Conservation (phyloP, 2,329 filamentous ascomycete species). For the Huntiella omanensis region DNA sequence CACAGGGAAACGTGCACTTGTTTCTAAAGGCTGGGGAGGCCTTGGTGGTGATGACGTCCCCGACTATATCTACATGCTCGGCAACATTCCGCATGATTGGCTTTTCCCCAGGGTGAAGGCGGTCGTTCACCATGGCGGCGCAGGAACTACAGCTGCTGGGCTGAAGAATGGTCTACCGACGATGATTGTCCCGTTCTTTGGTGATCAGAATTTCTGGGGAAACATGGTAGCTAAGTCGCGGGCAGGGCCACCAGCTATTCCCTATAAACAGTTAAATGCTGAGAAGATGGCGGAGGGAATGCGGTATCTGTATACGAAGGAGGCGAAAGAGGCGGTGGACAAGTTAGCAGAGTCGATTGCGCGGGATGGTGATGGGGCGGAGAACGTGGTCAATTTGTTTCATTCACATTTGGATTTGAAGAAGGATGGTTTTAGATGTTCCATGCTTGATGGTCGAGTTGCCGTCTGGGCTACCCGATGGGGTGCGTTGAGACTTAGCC, state of each 20-base stretch:
- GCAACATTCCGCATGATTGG: constrained; percentile 62
- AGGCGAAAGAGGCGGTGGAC: constrained; percentile 37
- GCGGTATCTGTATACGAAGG: constrained; percentile 42
- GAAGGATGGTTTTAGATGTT: constrained; percentile 42
- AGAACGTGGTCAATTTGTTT: constrained; percentile 50
- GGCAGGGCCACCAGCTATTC: constrained; percentile 47
- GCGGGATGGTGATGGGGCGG: constrained; percentile 45
- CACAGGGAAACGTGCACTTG: constrained; percentile 49
- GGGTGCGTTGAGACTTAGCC: constrained; percentile 39
- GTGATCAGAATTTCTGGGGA: constrained; percentile 65
- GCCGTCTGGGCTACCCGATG: constrained; percentile 49
- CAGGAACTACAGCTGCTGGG: constrained; percentile 57
- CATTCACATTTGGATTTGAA: constrained; percentile 38
- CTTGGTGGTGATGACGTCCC: constrained; percentile 40
- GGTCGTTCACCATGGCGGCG: constrained; percentile 60
- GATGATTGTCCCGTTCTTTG: constrained; percentile 64
- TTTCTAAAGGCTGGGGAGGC: constrained; percentile 61
- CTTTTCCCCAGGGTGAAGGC: constrained; percentile 48
- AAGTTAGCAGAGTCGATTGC: constrained; percentile 43
- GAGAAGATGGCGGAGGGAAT: constrained; percentile 54
- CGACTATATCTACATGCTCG: constrained; percentile 51
- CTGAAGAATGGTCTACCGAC: constrained; percentile 53
- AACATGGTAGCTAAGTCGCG: constrained; percentile 44
- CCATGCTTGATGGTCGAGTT: constrained; percentile 40
- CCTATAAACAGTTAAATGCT: constrained; percentile 45